phyloP scores from a whole-genome alignment of 805 yeast species.

The Pichia phayaonensis region DNA sequence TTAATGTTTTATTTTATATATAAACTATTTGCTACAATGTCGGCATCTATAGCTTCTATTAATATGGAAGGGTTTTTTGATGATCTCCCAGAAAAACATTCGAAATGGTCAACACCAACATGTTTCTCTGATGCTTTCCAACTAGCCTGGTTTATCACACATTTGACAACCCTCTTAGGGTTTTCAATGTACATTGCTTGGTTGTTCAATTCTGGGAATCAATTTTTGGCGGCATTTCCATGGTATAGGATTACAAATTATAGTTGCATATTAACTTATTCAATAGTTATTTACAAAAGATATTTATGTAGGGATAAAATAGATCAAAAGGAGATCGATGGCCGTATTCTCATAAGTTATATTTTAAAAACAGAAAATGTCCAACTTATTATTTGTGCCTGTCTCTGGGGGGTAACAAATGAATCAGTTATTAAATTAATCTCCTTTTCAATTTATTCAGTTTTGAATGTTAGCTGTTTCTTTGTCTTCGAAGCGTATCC shows the following conservation, averaged over 20 bases:
- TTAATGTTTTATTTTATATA: not conserved
- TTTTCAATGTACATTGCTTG: conserved; percentile 11
- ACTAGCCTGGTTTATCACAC: conserved; percentile 1
- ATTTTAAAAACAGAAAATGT: conserved; percentile 35
- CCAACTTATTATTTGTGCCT: conserved; percentile 30
- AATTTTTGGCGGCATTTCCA: conserved; percentile 5
- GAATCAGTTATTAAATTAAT: conserved; percentile 28
- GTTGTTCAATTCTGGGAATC: conserved; percentile 8
- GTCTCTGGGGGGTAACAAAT: conserved; percentile 32
- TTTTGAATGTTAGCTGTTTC: conserved; percentile 31
- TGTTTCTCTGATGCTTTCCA: conserved; percentile 1
- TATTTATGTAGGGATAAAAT: conserved; percentile 14
- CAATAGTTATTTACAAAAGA: conserved; percentile 24
- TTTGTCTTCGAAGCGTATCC: conserved; percentile 30
- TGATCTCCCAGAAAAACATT: not conserved
- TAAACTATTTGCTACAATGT: not conserved
- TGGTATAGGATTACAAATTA: conserved; percentile 19
- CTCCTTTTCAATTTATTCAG: conserved; percentile 36
- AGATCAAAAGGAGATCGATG: not conserved
- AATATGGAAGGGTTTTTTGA: not conserved
- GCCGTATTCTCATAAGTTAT: conserved; percentile 26
- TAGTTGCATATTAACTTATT: conserved; percentile 24
- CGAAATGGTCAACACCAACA: not conserved
- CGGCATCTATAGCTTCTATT: not conserved
- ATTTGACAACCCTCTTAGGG: conserved; percentile 9